Evolutionary conservation across 2,329 filamentous ascomycete species (phyloP).

Genomic region (Scedosporium dehoogii): DNA sequence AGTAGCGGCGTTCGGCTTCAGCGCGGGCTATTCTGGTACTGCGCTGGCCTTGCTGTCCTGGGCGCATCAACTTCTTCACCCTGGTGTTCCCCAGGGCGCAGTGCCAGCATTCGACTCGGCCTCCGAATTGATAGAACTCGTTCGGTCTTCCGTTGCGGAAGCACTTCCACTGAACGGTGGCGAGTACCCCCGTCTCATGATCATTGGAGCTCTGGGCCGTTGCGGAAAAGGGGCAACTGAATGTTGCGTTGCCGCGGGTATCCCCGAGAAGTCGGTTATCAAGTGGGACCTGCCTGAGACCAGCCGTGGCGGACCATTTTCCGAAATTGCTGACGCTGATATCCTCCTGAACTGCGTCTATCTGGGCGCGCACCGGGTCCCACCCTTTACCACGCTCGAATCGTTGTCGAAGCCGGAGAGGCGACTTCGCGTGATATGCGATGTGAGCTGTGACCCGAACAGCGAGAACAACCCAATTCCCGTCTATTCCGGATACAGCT

Average conservation of each 20-base stretch:
- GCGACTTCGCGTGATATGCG: conserved; percentile 70
- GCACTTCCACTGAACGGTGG: conserved; percentile 29
- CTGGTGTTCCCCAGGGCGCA: conserved; percentile 38
- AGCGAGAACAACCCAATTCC: conserved; percentile 64
- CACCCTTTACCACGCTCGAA: conserved; percentile 67
- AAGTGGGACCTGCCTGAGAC: conserved; percentile 73
- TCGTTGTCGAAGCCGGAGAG: conserved; percentile 55
- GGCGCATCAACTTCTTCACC: conserved; percentile 70
- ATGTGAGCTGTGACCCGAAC: conserved; percentile 67
- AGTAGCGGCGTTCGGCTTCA: conserved; percentile 63
- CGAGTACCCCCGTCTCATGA: conserved; percentile 60
- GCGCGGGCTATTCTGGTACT: conserved; percentile 66
- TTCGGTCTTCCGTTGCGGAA: conserved; percentile 58
- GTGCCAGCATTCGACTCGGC: conserved; percentile 60
- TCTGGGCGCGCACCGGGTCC: conserved; percentile 59
- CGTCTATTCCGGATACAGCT: conserved; percentile 75
- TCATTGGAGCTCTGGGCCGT: conserved; percentile 76
- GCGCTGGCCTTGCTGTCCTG: conserved; percentile 71
- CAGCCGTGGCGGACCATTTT: conserved; percentile 59
- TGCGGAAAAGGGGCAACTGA: conserved; percentile 82
- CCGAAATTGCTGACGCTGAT: conserved; percentile 64
- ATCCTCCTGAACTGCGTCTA: conserved; percentile 89
- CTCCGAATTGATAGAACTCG: conserved; percentile 57
- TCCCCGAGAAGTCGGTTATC: conserved; percentile 37
- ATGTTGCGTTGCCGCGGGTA: conserved; percentile 61